phyloP scores from a whole-genome alignment of 257 asterid genomes.

The Gentiana macrophylla region DNA sequence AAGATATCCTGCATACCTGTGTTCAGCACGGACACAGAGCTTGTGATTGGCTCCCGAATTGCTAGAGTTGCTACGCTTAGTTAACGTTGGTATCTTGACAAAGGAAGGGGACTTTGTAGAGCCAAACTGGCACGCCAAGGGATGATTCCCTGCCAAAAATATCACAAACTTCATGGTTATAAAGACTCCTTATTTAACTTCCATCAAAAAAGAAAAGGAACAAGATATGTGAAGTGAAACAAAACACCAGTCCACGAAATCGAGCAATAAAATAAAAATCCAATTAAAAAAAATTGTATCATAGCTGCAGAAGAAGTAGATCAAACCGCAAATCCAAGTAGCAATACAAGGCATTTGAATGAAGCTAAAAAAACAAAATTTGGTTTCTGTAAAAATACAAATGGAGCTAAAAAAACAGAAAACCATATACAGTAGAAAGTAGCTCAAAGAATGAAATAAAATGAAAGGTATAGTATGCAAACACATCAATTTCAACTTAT shows the following conservation, averaged over 20 bases:
- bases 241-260: background rate
- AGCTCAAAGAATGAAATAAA: background rate
- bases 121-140: constrained; percentile 16
- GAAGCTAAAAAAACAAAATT: background rate
- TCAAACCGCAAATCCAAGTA: background rate
- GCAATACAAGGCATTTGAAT: no score
- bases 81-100: constrained; percentile 28
- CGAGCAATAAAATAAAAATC: background rate
- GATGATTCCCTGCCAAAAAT: constrained; percentile 20
- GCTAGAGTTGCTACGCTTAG: constrained; percentile 21
- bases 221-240: background rate
- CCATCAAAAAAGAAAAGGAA: constrained; percentile 10
- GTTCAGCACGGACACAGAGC: constrained; percentile 41
- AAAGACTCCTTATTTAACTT: constrained; percentile 15
- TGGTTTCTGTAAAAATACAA: background rate
- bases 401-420: background rate
- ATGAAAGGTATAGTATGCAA: background rate
- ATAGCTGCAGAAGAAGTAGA: background rate
- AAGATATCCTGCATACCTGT: constrained; percentile 28
- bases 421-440: background rate
- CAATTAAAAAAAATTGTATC: background rate
- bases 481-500: background rate
- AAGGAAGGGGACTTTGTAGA: constrained; percentile 30
- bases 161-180: no score
- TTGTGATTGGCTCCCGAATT: constrained; percentile 19